These are phyloP conservation scores for Allium sativum DNA, from an alignment of 106 monocot species.

Conservation along the genomic window DNA sequence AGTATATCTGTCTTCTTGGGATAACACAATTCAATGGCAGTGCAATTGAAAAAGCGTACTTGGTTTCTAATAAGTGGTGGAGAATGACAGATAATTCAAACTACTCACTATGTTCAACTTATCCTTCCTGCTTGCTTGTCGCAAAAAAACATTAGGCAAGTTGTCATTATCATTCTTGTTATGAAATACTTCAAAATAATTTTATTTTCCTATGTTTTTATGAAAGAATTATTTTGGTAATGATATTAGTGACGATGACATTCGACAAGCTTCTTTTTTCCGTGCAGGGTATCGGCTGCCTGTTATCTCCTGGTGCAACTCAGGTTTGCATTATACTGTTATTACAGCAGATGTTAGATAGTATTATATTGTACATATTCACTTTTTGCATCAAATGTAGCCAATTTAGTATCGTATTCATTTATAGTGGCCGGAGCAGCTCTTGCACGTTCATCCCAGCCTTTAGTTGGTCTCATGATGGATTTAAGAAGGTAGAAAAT, in stretches of 20 bases:
- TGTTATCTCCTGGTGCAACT: constrained; percentile 87
- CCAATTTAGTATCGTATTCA: neutral
- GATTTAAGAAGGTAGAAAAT: constrained; percentile 55
- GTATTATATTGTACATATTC: too few species aligned
- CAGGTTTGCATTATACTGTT: constrained; percentile 39
- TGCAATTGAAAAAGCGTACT: constrained; percentile 25
- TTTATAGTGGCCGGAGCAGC: constrained; percentile 70
- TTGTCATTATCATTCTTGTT: neutral
- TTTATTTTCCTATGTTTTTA: neutral
- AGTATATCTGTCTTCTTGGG: constrained; percentile 76
- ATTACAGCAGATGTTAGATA: too few species aligned
- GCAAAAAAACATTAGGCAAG: constrained; percentile 78
- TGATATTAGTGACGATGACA: constrained; percentile 66
- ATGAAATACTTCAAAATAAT: neutral
- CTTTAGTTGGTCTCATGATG: constrained; percentile 89
- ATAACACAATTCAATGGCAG: constrained; percentile 16
- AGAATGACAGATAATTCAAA: constrained; percentile 64
- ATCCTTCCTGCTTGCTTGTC: constrained; percentile 76
- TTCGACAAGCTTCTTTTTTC: constrained; percentile 74
- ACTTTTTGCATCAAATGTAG: too few species aligned
- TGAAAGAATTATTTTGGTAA: too few species aligned
- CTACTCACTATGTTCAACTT: constrained; percentile 68
- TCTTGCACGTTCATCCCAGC: constrained; percentile 95
- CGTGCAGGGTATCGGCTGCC: constrained; percentile 75
- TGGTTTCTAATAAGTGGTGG: constrained; percentile 58